phyloP scores from a whole-genome alignment of 345 rosid species.

The Diplotaxis tenuifolia region DNA sequence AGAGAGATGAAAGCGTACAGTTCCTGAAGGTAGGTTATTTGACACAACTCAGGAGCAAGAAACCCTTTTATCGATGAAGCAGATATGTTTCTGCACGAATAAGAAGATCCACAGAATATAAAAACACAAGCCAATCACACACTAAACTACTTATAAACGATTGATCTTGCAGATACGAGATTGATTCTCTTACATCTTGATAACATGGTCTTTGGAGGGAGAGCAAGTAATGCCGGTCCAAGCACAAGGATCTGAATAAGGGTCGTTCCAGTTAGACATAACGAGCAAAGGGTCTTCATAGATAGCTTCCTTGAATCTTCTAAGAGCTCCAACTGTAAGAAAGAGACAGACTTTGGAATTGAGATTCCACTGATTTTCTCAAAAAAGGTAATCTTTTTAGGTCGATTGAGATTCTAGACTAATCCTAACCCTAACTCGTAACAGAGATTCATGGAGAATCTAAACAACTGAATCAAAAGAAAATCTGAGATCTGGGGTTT shows the following conservation, averaged over 20 bases:
- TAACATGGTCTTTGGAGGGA: constrained; percentile 57
- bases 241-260: constrained; percentile 81
- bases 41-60: constrained; percentile 79
- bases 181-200: constrained; percentile 69
- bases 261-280: constrained; percentile 78
- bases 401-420: constrained; percentile 4
- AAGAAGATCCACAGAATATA: constrained; percentile 22
- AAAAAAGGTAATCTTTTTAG: neutral
- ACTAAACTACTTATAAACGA: neutral
- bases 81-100: constrained; percentile 71
- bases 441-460: neutral
- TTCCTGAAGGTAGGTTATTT: constrained; percentile 64
- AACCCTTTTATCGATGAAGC: constrained; percentile 71
- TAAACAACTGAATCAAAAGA: constrained; percentile 8
- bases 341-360: too few relatives aligned
- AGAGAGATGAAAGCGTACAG: constrained; percentile 47
- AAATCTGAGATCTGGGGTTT: constrained; percentile 61
- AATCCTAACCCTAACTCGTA: too few relatives aligned
- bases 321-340: constrained; percentile 69
- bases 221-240: constrained; percentile 78
- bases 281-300: constrained; percentile 80
- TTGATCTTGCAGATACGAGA: neutral
- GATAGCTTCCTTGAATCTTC: constrained; percentile 76
- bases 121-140: neutral
- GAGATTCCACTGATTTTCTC: constrained; percentile 22